Percentiles rank a stretch among this genome's conserved stretches.
These are phyloP conservation scores for Mucor circinelloides DNA, from an alignment of 371 early-diverging fungal genomes.

Conservation along the genomic window DNA sequence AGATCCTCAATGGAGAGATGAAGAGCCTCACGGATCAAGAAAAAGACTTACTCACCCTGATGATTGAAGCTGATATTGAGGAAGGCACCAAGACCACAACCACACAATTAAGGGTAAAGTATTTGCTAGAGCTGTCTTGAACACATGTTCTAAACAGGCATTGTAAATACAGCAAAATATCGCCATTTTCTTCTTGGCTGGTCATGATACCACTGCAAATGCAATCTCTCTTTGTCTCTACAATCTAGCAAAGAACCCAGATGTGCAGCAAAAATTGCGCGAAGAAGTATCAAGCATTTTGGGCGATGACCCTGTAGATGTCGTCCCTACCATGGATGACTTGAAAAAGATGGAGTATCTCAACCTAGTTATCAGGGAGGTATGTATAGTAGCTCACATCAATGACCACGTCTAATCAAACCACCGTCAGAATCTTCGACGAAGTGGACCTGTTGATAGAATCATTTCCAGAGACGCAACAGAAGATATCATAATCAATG, in stretches of 20 bases:
- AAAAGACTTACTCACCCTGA: constrained; percentile 40
- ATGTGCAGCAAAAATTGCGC: constrained; percentile 50
- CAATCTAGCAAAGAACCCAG: constrained; percentile 29
- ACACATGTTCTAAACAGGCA: too few relatives aligned
- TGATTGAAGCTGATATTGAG: constrained; percentile 36
- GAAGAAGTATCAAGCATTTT: constrained; percentile 52
- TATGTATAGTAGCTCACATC: neutral
- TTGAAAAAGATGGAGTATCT: constrained; percentile 44
- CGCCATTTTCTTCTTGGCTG: constrained; percentile 47
- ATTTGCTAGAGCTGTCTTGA: too few relatives aligned
- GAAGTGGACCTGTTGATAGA: constrained; percentile 27
- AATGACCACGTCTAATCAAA: neutral
- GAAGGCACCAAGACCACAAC: constrained; percentile 21
- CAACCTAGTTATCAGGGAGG: constrained; percentile 41
- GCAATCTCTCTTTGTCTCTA: constrained; percentile 23
- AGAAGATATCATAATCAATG: constrained; percentile 39
- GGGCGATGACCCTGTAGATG: constrained; percentile 31
- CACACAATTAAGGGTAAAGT: constrained; percentile 25
- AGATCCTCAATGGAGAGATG: constrained; percentile 4
- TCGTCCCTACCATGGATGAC: constrained; percentile 38
- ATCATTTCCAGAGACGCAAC: constrained; percentile 22
- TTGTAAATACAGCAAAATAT: constrained; percentile 39
- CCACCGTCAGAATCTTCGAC: constrained; percentile 36
- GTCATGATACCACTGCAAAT: constrained; percentile 55
- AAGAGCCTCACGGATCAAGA: neutral